Evolutionary conservation across 306 rosid species (phyloP), one percentile per base, ranked within the genome.

Genomic region (Albizia julibrissin): DNA sequence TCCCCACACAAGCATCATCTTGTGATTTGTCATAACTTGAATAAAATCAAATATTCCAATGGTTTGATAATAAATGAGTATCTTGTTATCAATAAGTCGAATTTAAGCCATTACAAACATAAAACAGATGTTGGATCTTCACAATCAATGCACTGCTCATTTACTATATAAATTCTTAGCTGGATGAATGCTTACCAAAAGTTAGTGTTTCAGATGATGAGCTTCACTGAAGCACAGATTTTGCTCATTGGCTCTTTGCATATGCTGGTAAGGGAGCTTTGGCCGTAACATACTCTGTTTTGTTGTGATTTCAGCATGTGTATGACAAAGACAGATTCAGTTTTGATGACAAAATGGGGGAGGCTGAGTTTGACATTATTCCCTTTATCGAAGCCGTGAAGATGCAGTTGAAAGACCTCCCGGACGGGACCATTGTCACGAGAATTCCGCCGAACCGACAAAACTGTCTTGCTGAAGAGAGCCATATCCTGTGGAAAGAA

Each of bases 271-370:
- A 50, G 62, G 62, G 62, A 19, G 26, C 27, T 21, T 56, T 56
- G 62, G 5, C 62, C n/a, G 1, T 19, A 58, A 58, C 31, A 58
- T 58, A 2, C 29, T 58, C 65, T 29, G 10, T 58, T n/a, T 58
- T 58, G 31, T 58, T 58, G 65, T n/a, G 69, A 33, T 77, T 82
- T 78, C 94, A 95, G 92, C 74, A 43, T 62, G 98, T 95, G 77
- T 93, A 93, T 46, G 98, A 95, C 75, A 95, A 68, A 73, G 98
- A 95, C 79, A 81, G 37, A 26, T 91, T 95, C 22, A 87, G 87
- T 68, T 72, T 91, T 1, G 98, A 94, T 67, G 98, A 94, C 85
- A 92, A 86, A 84, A 92, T 94, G 98, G 98, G 98, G 19, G 92
- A 92, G 26, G 97, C 97, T 10, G 97, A 92, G 82, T 90, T 94